Evolutionary conservation across 805 yeast species (phyloP).

Genomic region (Candida coquimbonensis): DNA sequence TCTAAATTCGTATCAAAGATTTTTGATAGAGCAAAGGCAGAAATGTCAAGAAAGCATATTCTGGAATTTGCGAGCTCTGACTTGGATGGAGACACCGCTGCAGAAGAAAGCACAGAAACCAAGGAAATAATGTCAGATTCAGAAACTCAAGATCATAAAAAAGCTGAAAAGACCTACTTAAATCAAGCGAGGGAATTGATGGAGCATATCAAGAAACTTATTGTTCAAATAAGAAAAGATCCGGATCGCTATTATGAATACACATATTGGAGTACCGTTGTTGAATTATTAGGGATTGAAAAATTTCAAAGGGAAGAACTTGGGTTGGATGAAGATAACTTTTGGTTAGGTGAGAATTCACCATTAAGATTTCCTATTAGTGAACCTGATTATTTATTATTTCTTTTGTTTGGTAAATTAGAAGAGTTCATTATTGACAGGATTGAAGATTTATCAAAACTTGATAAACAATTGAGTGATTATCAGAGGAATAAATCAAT

Average conservation of each 20-base stretch:
- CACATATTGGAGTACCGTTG: constrained; percentile 44
- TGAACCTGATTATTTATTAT: constrained; percentile 57
- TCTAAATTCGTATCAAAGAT: constrained; percentile 3
- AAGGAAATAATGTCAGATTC: neutral
- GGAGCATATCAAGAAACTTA: constrained; percentile 10
- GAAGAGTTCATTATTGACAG: constrained; percentile 10
- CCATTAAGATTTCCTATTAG: constrained; percentile 66
- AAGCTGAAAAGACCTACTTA: neutral
- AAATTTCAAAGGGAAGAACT: constrained; percentile 14
- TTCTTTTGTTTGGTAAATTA: constrained; percentile 26
- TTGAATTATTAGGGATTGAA: constrained; percentile 25
- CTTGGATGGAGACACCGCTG: neutral
- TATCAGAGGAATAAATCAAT: neutral
- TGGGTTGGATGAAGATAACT: constrained; percentile 27
- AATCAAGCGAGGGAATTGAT: neutral
- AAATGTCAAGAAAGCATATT: neutral
- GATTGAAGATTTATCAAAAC: neutral
- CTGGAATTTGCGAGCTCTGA: neutral
- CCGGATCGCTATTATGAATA: constrained; percentile 35
- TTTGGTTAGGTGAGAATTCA: constrained; percentile 61
- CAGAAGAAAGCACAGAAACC: neutral
- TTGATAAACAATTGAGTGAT: neutral
- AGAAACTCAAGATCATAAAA: neutral
- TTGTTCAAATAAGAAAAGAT: constrained; percentile 9
- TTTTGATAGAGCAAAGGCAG: constrained; percentile 3